phyloP scores from a whole-genome alignment of 768 basidiomycete genomes.

The Boletus tylopilopsis region DNA sequence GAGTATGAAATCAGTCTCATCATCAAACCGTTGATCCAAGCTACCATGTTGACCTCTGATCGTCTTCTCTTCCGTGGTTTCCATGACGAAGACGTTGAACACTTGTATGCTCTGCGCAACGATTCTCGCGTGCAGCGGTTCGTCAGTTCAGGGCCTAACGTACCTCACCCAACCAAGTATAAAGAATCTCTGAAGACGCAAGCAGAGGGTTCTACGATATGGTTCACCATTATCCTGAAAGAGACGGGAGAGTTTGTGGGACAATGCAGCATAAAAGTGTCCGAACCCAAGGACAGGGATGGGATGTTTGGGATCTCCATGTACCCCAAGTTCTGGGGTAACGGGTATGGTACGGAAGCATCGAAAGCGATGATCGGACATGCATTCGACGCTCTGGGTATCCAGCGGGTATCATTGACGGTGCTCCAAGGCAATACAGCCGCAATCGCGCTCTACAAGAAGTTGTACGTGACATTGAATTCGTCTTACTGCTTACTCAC shows the following conservation, averaged over 20 bases:
- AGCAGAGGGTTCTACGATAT: slow-evolving; percentile 7
- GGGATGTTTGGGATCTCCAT: slow-evolving; percentile 22
- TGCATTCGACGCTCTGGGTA: slow-evolving; percentile 24
- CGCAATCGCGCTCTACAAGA: slow-evolving; percentile 27
- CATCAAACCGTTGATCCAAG: too few relatives aligned
- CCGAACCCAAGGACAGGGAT: slow-evolving; percentile 25
- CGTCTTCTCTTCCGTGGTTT: slow-evolving; percentile 10
- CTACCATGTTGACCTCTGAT: slow-evolving; percentile 6
- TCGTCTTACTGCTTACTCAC: neutral
- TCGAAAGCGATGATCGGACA: slow-evolving; percentile 33
- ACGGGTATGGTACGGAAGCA: slow-evolving; percentile 35
- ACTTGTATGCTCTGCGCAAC: slow-evolving; percentile 6
- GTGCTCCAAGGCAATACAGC: slow-evolving; percentile 17
- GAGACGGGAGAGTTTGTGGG: slow-evolving; percentile 6
- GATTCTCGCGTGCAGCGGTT: slow-evolving; percentile 5
- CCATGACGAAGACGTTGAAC: slow-evolving; percentile 5
- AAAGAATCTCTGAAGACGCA: slow-evolving; percentile 3
- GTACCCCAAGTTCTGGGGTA: slow-evolving; percentile 27
- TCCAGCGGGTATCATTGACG: slow-evolving; percentile 30
- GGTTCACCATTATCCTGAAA: slow-evolving; percentile 9
- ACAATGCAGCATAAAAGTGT: slow-evolving; percentile 11
- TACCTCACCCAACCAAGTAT: slow-evolving; percentile 3
- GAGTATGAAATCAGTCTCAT: too few relatives aligned
- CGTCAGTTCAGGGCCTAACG: slow-evolving; percentile 1
- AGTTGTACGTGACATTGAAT: slow-evolving; percentile 21